Evolutionary conservation across 768 basidiomycete genomes (phyloP).

Genomic region (Leccinum fibrillosum): DNA sequence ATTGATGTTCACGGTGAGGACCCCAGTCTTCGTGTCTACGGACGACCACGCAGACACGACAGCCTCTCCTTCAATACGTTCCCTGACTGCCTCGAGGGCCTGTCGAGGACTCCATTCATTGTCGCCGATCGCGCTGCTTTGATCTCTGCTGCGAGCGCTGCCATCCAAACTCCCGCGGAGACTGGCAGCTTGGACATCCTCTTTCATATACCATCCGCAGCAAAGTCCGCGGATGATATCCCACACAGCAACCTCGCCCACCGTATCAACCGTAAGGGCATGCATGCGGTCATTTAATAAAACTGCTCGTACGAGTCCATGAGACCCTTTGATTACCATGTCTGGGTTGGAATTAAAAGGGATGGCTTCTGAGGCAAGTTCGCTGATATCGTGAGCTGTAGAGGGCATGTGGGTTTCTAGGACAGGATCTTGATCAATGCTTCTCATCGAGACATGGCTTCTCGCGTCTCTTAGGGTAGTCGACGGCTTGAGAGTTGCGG

Average conservation of each 20-base stretch:
- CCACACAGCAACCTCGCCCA: slow-evolving; percentile 89
- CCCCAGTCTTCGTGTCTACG: slow-evolving; percentile 87
- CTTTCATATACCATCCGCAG: slow-evolving; percentile 62
- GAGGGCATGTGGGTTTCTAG: slow-evolving; percentile 47
- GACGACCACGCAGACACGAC: slow-evolving; percentile 81
- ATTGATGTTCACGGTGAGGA: slow-evolving; percentile 81
- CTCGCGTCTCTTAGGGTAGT: slow-evolving; percentile 21
- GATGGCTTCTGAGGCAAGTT: slow-evolving; percentile 76
- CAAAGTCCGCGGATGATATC: slow-evolving; percentile 80
- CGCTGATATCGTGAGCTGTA: slow-evolving; percentile 64
- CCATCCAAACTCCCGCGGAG: slow-evolving; percentile 43
- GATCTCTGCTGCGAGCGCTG: slow-evolving; percentile 32
- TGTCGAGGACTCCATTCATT: slow-evolving; percentile 70
- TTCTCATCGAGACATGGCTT: slow-evolving; percentile 19
- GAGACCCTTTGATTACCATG: slow-evolving; percentile 67
- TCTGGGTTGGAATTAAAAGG: slow-evolving; percentile 58
- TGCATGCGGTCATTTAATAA: slow-evolving; percentile 88
- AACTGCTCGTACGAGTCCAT: slow-evolving; percentile 78
- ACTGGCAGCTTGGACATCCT: slow-evolving; percentile 63
- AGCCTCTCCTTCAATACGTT: slow-evolving; percentile 93
- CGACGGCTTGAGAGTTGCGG: slow-evolving; percentile 25
- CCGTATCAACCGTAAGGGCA: slow-evolving; percentile 86
- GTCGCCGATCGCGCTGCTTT: slow-evolving; percentile 33
- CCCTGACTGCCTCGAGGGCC: slow-evolving; percentile 81
- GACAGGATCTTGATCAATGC: slow-evolving; percentile 28